Conservation (phyloP, 192 early-diverging fungal genomes). For the Linnemannia zychae region DNA sequence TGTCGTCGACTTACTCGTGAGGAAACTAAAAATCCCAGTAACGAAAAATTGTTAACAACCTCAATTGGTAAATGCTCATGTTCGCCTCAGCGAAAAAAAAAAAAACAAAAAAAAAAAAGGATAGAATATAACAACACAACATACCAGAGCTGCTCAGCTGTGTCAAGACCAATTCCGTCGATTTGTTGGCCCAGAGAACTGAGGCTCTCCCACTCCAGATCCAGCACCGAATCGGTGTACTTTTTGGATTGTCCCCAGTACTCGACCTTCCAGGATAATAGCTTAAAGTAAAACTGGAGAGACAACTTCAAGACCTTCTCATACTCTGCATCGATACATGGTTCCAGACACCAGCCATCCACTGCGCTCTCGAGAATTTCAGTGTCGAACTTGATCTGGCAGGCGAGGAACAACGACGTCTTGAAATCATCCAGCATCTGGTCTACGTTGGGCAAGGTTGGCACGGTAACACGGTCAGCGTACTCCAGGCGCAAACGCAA, state of each 20-base stretch:
- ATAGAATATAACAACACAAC: no score
- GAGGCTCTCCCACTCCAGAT: conserved; percentile 88
- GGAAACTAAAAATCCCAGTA: conserved; percentile 43
- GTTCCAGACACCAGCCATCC: conserved; percentile 79
- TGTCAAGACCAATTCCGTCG: conserved; percentile 80
- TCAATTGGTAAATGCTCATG: background rate
- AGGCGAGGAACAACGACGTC: conserved; percentile 76
- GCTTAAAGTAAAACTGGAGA: conserved; percentile 81
- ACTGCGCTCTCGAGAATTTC: conserved; percentile 69
- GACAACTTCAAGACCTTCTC: conserved; percentile 78
- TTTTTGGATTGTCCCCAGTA: conserved; percentile 67
- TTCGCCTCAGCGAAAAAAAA: conserved; percentile 20
- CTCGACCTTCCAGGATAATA: conserved; percentile 81
- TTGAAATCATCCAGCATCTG: conserved; percentile 87
- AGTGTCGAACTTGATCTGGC: conserved; percentile 80
- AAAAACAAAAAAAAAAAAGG: background rate
- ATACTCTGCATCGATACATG: conserved; percentile 76
- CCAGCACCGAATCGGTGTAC: conserved; percentile 83
- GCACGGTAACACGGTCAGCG: conserved; percentile 67
- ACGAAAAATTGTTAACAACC: background rate
- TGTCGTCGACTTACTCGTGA: conserved; percentile 62
- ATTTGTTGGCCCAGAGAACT: conserved; percentile 76
- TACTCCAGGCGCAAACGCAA: conserved; percentile 82
- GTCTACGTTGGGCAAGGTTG: conserved; percentile 74
- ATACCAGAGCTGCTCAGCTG: conserved; percentile 83